Evolutionary conservation across 257 asterid genomes (phyloP).

Genomic region (Solanum boliviense): DNA sequence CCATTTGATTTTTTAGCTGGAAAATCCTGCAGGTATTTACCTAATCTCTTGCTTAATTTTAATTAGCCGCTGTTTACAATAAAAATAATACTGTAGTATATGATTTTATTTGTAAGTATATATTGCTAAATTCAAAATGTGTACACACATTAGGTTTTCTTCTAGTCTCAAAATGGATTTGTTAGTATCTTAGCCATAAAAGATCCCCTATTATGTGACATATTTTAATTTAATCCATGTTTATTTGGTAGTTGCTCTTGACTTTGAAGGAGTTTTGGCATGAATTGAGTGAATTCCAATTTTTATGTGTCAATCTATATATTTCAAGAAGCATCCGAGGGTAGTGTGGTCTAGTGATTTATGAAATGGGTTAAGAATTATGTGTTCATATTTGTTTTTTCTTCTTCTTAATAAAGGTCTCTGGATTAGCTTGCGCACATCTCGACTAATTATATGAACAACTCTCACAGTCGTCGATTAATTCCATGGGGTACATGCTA

Average conservation of each 20-base stretch:
- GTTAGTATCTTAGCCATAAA: neutral
- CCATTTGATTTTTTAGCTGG: constrained; percentile 76
- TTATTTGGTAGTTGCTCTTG: neutral
- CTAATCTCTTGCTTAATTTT: neutral
- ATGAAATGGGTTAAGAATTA: no score
- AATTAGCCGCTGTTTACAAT: neutral
- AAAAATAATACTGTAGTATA: neutral
- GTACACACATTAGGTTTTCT: neutral
- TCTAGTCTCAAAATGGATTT: neutral
- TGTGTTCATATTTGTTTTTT: neutral
- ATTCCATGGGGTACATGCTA: neutral
- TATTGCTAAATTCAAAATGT: neutral
- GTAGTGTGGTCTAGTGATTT: neutral
- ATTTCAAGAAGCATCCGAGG: neutral
- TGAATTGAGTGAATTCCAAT: neutral
- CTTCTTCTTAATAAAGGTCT: no score
- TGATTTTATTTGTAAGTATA: neutral
- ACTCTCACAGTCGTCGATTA: neutral
- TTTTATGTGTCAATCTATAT: neutral
- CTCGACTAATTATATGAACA: neutral
- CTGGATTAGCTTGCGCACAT: neutral
- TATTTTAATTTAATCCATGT: neutral
- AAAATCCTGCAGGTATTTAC: constrained; percentile 44
- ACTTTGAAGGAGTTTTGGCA: neutral
- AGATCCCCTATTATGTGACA: neutral